A percentile compares a stretch with the other conserved stretches of the same genome.
phyloP scores from a whole-genome alignment of 441 rosid species.

The Erodium trifolium region DNA sequence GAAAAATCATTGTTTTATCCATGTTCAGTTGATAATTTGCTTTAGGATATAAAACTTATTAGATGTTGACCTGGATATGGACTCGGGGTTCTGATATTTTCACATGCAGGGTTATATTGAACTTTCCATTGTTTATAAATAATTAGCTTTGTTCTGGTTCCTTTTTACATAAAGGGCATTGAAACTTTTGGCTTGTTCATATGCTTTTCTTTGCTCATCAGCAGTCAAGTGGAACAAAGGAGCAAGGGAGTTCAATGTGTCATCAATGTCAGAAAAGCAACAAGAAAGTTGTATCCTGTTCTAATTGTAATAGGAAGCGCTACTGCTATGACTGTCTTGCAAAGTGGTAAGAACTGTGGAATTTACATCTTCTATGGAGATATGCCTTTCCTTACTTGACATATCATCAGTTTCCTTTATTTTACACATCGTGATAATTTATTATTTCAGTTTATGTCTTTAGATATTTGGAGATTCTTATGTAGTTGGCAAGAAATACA shows the following conservation, averaged over 20 bases:
- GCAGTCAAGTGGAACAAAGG: slow-evolving; percentile 7
- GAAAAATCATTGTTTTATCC: not conserved
- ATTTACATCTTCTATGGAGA: not conserved
- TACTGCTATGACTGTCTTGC: slow-evolving; percentile 15
- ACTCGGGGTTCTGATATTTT: no score
- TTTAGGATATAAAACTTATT: no score
- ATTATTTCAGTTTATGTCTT: not conserved
- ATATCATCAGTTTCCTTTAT: not conserved
- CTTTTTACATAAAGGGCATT: not conserved
- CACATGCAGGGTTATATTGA: not conserved
- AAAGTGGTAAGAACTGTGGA: slow-evolving; percentile 9
- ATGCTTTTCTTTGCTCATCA: not conserved
- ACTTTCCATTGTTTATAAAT: not conserved
- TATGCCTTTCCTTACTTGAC: not conserved
- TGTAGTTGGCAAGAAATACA: slow-evolving; percentile 7
- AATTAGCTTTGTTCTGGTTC: not conserved
- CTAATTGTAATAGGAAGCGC: slow-evolving; percentile 16
- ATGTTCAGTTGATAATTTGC: not conserved
- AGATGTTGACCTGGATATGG: no score
- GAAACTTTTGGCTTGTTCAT: not conserved
- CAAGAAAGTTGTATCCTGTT: slow-evolving; percentile 14
- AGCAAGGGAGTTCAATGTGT: slow-evolving; percentile 13
- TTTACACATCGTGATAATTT: not conserved
- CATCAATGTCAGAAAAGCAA: slow-evolving; percentile 19
- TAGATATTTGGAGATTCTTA: not conserved